phyloP scores from a whole-genome alignment of 192 early-diverging fungal genomes.

The Neocallimastix lanati region DNA sequence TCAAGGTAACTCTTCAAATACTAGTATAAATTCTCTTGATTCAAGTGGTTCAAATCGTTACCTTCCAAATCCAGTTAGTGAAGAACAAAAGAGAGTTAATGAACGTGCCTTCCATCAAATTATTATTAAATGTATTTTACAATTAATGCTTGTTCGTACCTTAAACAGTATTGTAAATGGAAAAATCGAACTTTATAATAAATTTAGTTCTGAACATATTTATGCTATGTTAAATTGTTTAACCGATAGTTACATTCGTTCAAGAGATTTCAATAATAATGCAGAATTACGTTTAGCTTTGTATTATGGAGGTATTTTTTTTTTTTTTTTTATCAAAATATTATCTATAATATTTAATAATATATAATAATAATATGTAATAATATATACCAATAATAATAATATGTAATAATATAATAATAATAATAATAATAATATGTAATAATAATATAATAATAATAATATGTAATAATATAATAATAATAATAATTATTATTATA shows the following conservation, averaged over 20 bases:
- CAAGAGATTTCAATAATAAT: constrained; percentile 61
- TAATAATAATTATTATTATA: too few species aligned
- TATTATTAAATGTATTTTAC: constrained; percentile 75
- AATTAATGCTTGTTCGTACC: constrained; percentile 75
- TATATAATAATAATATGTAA: too few species aligned
- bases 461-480: too few species aligned
- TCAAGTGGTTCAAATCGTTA: neutral
- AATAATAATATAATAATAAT: too few species aligned
- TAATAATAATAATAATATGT: too few species aligned
- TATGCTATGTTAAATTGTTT: constrained; percentile 65
- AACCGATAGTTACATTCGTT: constrained; percentile 58
- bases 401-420: too few species aligned
- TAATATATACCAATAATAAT: too few species aligned
- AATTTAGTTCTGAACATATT: constrained; percentile 35
- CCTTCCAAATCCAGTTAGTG: neutral
- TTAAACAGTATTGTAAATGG: constrained; percentile 51
- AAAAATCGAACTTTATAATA: constrained; percentile 32
- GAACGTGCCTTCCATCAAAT: constrained; percentile 53
- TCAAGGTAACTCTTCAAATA: neutral
- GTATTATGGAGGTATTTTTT: constrained; percentile 13
- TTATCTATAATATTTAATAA: too few species aligned
- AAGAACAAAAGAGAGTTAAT: constrained; percentile 23
- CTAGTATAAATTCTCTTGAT: neutral
- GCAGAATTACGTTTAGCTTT: constrained; percentile 59
- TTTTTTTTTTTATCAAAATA: neutral